phyloP scores from a whole-genome alignment of 2,329 filamentous ascomycete genomes.

The Lecanicillium sp. region DNA sequence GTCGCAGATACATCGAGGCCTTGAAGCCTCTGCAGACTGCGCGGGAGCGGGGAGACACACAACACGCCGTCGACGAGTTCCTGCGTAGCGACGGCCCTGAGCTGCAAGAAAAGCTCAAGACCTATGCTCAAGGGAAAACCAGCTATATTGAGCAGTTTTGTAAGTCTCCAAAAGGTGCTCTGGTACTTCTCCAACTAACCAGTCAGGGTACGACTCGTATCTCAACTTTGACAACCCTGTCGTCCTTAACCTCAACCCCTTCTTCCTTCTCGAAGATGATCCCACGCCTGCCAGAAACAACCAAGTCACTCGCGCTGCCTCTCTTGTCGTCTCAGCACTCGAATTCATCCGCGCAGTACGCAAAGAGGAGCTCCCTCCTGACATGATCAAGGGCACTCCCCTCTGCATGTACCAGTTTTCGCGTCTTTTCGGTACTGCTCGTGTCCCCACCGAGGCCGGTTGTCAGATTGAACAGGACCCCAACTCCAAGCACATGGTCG shows the following conservation, averaged over 20 bases:
- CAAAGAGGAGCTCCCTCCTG: conserved; percentile 86
- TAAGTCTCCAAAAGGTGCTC: conserved; percentile 41
- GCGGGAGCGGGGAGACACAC: conserved; percentile 78
- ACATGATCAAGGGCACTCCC: conserved; percentile 75
- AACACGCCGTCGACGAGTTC: conserved; percentile 75
- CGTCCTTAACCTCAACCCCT: conserved; percentile 94
- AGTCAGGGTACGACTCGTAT: conserved; percentile 92
- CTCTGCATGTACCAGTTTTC: conserved; percentile 99
- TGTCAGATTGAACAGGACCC: conserved; percentile 95
- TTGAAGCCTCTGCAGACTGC: conserved; percentile 74
- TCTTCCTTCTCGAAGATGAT: conserved; percentile 95
- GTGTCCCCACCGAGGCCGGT: conserved; percentile 88
- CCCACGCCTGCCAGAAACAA: conserved; percentile 94
- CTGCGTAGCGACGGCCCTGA: conserved; percentile 73
- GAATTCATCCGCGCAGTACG: conserved; percentile 90
- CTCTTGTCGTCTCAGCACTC: conserved; percentile 80
- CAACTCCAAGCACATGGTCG: conserved; percentile 85
- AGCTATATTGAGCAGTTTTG: conserved; percentile 99
- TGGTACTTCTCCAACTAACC: neutral
- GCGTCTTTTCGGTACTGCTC: conserved; percentile 85
- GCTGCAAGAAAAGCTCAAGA: conserved; percentile 81
- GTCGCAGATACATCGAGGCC: conserved; percentile 71
- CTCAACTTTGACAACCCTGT: conserved; percentile 97
- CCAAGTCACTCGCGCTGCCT: conserved; percentile 90
- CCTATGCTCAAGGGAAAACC: conserved; percentile 82